Conservation (phyloP, 202 grass and related monocot species). For the Carex arenaria region DNA sequence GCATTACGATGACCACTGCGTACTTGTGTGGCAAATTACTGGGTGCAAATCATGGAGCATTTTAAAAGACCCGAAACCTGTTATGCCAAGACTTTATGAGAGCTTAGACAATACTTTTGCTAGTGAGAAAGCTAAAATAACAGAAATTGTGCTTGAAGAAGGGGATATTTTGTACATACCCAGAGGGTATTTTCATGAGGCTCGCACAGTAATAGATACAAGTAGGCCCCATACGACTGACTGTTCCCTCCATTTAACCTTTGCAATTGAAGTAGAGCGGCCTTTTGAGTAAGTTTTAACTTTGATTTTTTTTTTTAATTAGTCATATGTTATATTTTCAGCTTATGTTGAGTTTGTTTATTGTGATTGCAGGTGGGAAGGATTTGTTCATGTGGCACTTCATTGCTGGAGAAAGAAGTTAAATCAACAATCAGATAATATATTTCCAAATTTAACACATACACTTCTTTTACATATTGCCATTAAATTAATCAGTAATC, state of each 20-base stretch:
- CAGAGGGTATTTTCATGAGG: slow-evolving; percentile 79
- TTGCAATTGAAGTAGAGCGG: slow-evolving; percentile 81
- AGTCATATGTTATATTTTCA: slow-evolving; percentile 5
- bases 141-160: slow-evolving; percentile 47
- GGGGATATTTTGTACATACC: slow-evolving; percentile 86
- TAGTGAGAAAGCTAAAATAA: slow-evolving; percentile 21
- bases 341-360: slow-evolving; percentile 10
- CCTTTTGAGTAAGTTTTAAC: slow-evolving; percentile 78
- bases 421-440: slow-evolving; percentile 20
- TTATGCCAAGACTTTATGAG: slow-evolving; percentile 84
- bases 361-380: slow-evolving; percentile 67
- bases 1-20: slow-evolving; percentile 90
- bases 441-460: slow-evolving; percentile 21
- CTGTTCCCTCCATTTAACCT: slow-evolving; percentile 76
- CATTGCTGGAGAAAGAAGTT: slow-evolving; percentile 60
- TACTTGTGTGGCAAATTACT: slow-evolving; percentile 78
- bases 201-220: slow-evolving; percentile 34
- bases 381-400: slow-evolving; percentile 72
- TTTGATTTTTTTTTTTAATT: background rate
- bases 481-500: slow-evolving; percentile 51
- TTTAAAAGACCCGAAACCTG: slow-evolving; percentile 38
- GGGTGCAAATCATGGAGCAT: slow-evolving; percentile 66
- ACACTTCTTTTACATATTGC: slow-evolving; percentile 56
- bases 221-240: background rate
- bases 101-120: slow-evolving; percentile 36